phyloP scores from a whole-genome alignment of 2,329 filamentous ascomycete genomes.

The Rutstroemia sp. region DNA sequence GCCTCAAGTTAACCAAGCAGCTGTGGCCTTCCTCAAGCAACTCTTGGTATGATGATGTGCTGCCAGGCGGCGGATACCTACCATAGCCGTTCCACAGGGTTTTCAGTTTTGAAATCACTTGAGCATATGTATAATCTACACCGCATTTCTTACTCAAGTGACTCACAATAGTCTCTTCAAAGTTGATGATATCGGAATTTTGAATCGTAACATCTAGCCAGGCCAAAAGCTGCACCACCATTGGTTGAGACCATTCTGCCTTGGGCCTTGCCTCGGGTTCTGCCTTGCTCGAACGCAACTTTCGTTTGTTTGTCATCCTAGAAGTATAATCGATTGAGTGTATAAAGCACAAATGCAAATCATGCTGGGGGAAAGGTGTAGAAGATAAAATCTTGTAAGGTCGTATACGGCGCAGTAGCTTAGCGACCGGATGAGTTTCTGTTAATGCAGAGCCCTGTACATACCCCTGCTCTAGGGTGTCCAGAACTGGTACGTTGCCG shows the following conservation, averaged over 20 bases:
- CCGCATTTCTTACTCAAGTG: neutral
- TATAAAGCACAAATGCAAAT: too few species aligned
- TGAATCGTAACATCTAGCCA: neutral
- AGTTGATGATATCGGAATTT: neutral
- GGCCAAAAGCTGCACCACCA: neutral
- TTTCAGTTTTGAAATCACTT: neutral
- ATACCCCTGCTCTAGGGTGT: too few species aligned
- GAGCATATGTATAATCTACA: neutral
- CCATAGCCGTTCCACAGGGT: neutral
- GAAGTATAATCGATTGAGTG: too few species aligned
- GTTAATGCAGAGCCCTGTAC: too few species aligned
- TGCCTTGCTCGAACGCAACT: neutral
- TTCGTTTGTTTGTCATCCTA: too few species aligned
- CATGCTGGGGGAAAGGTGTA: too few species aligned
- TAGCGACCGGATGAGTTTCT: too few species aligned
- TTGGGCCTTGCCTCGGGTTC: neutral
- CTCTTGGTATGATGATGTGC: neutral
- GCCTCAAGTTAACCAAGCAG: neutral
- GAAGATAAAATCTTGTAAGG: too few species aligned
- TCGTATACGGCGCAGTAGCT: too few species aligned
- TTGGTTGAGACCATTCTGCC: neutral
- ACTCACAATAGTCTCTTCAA: neutral
- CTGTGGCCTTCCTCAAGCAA: neutral
- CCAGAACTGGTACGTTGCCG: neutral
- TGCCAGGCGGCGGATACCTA: neutral